Evolutionary conservation across 345 rosid genomes (phyloP), one percentile per base, ranked within the genome.

Genomic region (Eutrema heterophyllum): DNA sequence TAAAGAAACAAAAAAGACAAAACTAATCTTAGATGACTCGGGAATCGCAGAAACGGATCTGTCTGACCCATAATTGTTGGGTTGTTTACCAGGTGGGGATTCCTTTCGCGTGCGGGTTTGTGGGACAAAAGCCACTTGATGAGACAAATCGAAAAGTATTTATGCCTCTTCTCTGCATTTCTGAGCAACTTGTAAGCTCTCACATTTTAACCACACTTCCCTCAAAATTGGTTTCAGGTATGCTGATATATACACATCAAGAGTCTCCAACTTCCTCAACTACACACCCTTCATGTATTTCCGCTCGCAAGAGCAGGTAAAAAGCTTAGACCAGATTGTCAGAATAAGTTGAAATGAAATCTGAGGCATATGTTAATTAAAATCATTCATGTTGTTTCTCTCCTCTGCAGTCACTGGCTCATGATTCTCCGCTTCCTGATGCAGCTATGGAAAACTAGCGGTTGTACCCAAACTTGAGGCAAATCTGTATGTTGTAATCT

Each of bases 81-180:
- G 2, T 3, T 73, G 62, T 35, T 67, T 26, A 41, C 6, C 69
- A 94, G 98, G 86, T 91, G 98, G 98, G 98, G 96, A 39, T 94
- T 75, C 79, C 95, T 94, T 52, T 91, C 98, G 1, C 92, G 98
- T 8, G 98, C 97, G 0, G 97, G 90, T 48, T 80, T 93, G 62
- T 93, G 98, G 97, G 95, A 93, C 70, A 91, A 93, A 85, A 93
- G 97, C 84, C 98, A 93, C 62, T 83, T 93, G 85, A 91, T 91
- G 96, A 83, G 93, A 80, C 98, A 93, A 79, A 88, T 91, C 29
- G 98, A 91, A 81, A 93, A 93, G 98, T 93, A 86, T 1, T 0
- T 7, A 77, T 58, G 0, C 5, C 30, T 70, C 64, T 32, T 14
- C 58, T 61, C 52, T 54, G 44, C 52, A 62, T 53, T 16, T 70